Evolutionary conservation across 768 basidiomycete species (phyloP), one percentile per base, ranked within the genome.

Genomic region (Cystobasidium onofrii): DNA sequence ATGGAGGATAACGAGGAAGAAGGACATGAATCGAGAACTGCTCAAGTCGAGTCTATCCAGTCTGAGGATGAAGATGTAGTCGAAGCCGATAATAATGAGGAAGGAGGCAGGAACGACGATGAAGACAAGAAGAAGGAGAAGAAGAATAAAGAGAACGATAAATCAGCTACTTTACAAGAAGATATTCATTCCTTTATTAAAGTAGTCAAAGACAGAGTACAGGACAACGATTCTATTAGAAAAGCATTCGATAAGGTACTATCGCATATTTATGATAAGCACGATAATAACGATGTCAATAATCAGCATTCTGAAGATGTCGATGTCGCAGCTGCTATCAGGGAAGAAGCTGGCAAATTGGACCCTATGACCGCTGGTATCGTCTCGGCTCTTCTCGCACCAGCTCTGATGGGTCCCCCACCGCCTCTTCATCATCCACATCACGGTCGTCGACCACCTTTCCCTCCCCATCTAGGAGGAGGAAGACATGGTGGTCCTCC

Each of bases 361-460:
- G 65, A 71, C 25, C 54, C 52, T 25, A 34, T 71, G 52, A 57
- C 69, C 10, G 55, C 36, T 18, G 69, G 69, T 12, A 71, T 71
- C 54, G 55, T 71, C 13, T 34, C 69, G 4, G 69, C 69, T 36
- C 12, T 71, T 1, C 34, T 71, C 3, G 20, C 55, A 9, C 69
- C 69, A 3, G 69, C 54, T 27, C 55, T 71, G 29, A 27, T 60
- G 18, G 52, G 43, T 1, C 54, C 69, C 3, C 55, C 33, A 1
- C 52, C 25, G 6, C 75, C 1, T 29, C 62, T 12, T 64, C 74
- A 18, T 9, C 70, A n/a, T 50, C 70, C 20, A 15, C 60, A 46
- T 43, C 78, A 20, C 43, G 79, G 13, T 75, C 79, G 2, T 55
- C 78, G 29, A 34, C 75, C 46, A 43, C 44, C 36, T 64, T 64